Evolutionary conservation across 306 rosid genomes (phyloP).

Genomic region (Trifolium dubium): DNA sequence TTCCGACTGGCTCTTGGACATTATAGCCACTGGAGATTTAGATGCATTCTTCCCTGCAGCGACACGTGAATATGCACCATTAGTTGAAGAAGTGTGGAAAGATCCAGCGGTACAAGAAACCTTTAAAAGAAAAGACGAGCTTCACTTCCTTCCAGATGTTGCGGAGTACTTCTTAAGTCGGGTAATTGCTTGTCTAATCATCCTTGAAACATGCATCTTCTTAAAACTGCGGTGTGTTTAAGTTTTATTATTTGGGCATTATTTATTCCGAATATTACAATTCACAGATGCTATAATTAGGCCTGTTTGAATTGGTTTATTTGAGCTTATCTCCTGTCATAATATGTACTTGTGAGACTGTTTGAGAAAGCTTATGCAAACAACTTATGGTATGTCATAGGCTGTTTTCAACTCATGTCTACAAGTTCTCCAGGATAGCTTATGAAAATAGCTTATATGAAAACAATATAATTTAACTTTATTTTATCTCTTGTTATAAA

Average conservation of each 20-base stretch:
- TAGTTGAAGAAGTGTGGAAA: constrained; percentile 98
- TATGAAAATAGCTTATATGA: neutral
- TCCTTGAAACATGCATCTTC: constrained; percentile 20
- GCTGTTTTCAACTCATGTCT: neutral
- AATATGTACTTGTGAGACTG: neutral
- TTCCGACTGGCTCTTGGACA: constrained; percentile 97
- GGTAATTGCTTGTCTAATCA: constrained; percentile 49
- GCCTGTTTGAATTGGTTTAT: neutral
- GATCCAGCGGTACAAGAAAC: constrained; percentile 96
- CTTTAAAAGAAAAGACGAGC: constrained; percentile 84
- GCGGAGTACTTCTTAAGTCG: constrained; percentile 89
- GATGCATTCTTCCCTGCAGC: constrained; percentile 99
- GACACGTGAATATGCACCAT: constrained; percentile 97
- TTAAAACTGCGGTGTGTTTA: constrained; percentile 14
- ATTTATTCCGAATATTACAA: constrained; percentile 14
- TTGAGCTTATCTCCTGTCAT: neutral
- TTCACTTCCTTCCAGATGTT: constrained; percentile 94
- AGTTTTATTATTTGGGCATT: neutral
- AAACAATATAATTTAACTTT: neutral
- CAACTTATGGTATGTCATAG: neutral
- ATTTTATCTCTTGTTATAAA: neutral
- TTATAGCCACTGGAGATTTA: constrained; percentile 96
- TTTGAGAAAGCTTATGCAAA: neutral
- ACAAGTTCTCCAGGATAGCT: neutral
- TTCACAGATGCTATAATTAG: constrained; percentile 3